Base-by-base conservation (phyloP, 345 rosid genomes). In the Zanthoxylum bungeanum region DNA sequence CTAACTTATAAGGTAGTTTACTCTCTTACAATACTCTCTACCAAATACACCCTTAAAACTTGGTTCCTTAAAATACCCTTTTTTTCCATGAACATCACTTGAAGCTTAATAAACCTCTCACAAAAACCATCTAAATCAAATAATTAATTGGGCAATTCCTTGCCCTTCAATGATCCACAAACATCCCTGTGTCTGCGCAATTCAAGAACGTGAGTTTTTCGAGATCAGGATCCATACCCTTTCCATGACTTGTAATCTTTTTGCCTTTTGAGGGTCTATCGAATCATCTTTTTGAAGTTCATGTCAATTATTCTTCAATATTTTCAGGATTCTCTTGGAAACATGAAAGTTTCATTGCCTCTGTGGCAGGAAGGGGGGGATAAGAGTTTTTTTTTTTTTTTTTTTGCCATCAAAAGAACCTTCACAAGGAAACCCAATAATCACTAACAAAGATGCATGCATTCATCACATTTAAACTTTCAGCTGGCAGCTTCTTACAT, bases 1-100 rank as follows among this genome's bases (percentile, higher is more conserved):
- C n/a, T n/a, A n/a, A n/a, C n/a, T n/a, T n/a, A n/a, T n/a, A n/a
- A n/a, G n/a, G n/a, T n/a, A n/a, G n/a, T n/a, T n/a, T n/a, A n/a
- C n/a, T n/a, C n/a, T n/a, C n/a, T n/a, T n/a, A n/a, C n/a, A n/a
- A n/a, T n/a, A n/a, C n/a, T n/a, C n/a, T n/a, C n/a, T n/a, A n/a
- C n/a, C n/a, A n/a, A n/a, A n/a, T n/a, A n/a, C 88, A 7, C 87
- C 88, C 73, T 72, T 79, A 39, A 89, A 87, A 50, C 71, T 78
- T n/a, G 87, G 75, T 66, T 78, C 72, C 64, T 63, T 60, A 17
- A n/a, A n/a, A 84, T 63, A 16, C 76, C 76, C 57, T 71, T 82
- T 71, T 71, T 82, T 71, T 89, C 91, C 78, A 84, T 63, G 79
- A 49, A 69, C 59, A 73, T 87, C 34, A 84, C 69, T 44, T 72